Percentiles rank a stretch among this genome's conserved stretches.
These are phyloP conservation scores for Talaromyces sp. DNA, from an alignment of 2,329 filamentous ascomycete genomes.

Conservation along the genomic window DNA sequence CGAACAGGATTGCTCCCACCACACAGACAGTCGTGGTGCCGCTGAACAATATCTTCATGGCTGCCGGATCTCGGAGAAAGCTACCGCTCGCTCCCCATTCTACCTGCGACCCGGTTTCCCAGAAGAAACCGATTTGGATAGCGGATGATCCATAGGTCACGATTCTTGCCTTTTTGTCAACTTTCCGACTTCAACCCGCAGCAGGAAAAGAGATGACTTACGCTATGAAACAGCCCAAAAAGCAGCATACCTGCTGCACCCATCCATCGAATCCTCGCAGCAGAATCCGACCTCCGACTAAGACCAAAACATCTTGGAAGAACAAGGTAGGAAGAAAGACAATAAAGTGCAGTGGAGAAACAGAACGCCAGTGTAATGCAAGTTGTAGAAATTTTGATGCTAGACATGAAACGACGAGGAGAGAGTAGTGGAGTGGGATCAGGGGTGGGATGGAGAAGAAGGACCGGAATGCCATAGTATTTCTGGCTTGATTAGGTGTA, in stretches of 20 bases:
- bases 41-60: constrained; percentile 34
- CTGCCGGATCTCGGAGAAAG: constrained; percentile 33
- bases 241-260: constrained; percentile 23
- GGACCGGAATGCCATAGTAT: too few species aligned
- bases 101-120: constrained; percentile 38
- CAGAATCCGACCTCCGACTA: constrained; percentile 26
- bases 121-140: constrained; percentile 36
- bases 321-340: constrained; percentile 38
- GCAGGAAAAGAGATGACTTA: constrained; percentile 17
- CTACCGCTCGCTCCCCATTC: constrained; percentile 34
- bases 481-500: too few species aligned
- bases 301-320: constrained; percentile 30
- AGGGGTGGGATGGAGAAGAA: constrained; percentile 11
- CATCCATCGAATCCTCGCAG: constrained; percentile 23
- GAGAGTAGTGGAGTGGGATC: constrained; percentile 25
- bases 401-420: constrained; percentile 30
- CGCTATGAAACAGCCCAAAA: constrained; percentile 26
- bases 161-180: constrained; percentile 19
- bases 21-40: constrained; percentile 28
- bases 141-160: constrained; percentile 30
- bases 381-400: constrained; percentile 32
- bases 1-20: constrained; percentile 23
- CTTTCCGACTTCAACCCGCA: neutral
- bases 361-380: constrained; percentile 27
- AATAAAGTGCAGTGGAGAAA: constrained; percentile 30